Conservation (phyloP, 352 stramenopile genomes). For the Lagenidium giganteum region DNA sequence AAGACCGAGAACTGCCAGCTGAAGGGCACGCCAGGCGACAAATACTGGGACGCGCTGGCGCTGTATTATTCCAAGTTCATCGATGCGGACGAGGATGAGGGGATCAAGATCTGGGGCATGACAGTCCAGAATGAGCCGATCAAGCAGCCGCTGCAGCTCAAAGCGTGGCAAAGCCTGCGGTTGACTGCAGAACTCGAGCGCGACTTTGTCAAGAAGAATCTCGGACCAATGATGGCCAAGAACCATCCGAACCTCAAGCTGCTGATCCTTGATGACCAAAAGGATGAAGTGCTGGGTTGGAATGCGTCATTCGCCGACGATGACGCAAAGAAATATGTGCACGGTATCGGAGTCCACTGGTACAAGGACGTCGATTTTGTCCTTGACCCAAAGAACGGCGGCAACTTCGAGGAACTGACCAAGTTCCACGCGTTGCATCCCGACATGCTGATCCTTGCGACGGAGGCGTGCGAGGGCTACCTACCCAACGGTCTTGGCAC, state of each 20-base stretch:
- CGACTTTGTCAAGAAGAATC: conserved; percentile 63
- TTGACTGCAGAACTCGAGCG: conserved; percentile 25
- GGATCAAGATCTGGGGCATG: conserved; percentile 59
- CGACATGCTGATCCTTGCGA: conserved; percentile 58
- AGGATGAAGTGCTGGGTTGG: conserved; percentile 35
- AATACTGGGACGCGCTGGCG: conserved; percentile 54
- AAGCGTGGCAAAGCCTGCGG: conserved; percentile 42
- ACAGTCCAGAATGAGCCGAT: conserved; percentile 78
- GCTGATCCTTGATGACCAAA: conserved; percentile 78
- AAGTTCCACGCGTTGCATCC: conserved; percentile 30
- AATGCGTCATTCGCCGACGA: conserved; percentile 23
- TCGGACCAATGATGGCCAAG: conserved; percentile 50
- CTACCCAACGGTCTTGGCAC: conserved; percentile 26
- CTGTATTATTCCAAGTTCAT: conserved; percentile 84
- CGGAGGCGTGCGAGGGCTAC: conserved; percentile 57
- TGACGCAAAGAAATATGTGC: conserved; percentile 52
- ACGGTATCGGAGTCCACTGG: conserved; percentile 83
- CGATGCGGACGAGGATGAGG: conserved; percentile 48
- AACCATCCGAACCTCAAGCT: conserved; percentile 73
- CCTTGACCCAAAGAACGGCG: conserved; percentile 11
- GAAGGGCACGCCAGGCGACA: conserved; percentile 27
- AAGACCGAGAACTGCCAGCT: conserved; percentile 36
- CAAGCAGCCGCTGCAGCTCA: conserved; percentile 20
- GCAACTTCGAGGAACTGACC: conserved; percentile 31
- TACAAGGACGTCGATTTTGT: conserved; percentile 45